Evolutionary conservation across 805 yeast species (phyloP).

Genomic region (Priceomyces carsonii): DNA sequence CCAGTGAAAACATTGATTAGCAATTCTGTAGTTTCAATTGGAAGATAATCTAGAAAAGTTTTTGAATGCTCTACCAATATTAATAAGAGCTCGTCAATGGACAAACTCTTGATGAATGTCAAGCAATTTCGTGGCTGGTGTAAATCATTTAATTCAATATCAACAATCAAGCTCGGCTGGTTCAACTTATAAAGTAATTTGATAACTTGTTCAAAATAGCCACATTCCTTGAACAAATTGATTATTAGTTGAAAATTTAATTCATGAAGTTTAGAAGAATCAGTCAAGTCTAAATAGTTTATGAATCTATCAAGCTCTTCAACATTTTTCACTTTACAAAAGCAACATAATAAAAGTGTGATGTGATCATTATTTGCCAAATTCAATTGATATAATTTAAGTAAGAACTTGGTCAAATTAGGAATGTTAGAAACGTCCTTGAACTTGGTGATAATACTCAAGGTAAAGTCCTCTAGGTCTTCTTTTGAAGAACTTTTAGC

Average conservation of each 20-base stretch:
- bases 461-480: constrained; percentile 44
- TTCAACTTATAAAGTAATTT: constrained; percentile 67
- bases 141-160: constrained; percentile 67
- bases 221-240: constrained; percentile 70
- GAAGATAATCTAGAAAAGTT: constrained; percentile 60
- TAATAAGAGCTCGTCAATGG: constrained; percentile 75
- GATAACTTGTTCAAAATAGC: constrained; percentile 66
- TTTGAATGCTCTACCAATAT: constrained; percentile 70
- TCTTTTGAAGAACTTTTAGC: constrained; percentile 16
- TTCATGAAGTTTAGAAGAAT: constrained; percentile 25
- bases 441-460: constrained; percentile 76
- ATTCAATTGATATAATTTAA: constrained; percentile 54
- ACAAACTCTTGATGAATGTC: constrained; percentile 63
- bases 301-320: constrained; percentile 61
- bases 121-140: constrained; percentile 61
- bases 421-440: constrained; percentile 74
- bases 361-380: constrained; percentile 77
- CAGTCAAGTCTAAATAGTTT: constrained; percentile 31
- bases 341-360: constrained; percentile 74
- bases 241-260: constrained; percentile 72
- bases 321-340: constrained; percentile 70
- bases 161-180: constrained; percentile 74
- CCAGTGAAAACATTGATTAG: constrained; percentile 90
- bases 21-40: constrained; percentile 79
- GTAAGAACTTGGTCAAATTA: constrained; percentile 63